Percentiles rank a stretch among this genome's conserved stretches.
Evolutionary conservation across 2,329 filamentous ascomycete species (phyloP).

Genomic region (Penicillium vulpinum): DNA sequence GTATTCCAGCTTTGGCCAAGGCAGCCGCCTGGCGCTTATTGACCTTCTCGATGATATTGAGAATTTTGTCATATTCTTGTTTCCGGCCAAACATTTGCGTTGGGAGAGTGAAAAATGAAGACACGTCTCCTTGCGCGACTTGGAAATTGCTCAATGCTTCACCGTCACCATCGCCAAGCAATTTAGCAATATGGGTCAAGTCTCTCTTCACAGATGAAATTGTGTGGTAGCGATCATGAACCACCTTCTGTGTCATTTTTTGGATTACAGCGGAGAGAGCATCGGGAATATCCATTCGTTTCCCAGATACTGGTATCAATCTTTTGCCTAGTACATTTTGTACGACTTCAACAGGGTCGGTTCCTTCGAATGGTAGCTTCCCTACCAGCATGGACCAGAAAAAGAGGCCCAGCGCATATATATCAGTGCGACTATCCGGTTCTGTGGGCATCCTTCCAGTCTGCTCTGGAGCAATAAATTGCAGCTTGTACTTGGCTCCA

Average conservation of each 20-base stretch:
- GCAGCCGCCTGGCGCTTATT: conserved; percentile 61
- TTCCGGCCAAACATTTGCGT: conserved; percentile 77
- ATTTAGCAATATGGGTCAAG: conserved; percentile 69
- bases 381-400: conserved; percentile 86
- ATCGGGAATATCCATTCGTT: conserved; percentile 81
- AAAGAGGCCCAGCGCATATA: conserved; percentile 85
- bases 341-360: conserved; percentile 82
- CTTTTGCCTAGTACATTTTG: conserved; percentile 81
- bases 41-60: conserved; percentile 74
- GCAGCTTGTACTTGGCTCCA: conserved; percentile 83
- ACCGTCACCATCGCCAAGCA: conserved; percentile 73
- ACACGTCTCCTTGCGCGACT: conserved; percentile 81
- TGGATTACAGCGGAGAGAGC: conserved; percentile 79
- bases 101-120: conserved; percentile 87
- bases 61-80: conserved; percentile 67
- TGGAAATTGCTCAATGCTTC: conserved; percentile 70
- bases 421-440: conserved; percentile 87
- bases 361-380: conserved; percentile 74
- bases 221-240: conserved; percentile 85
- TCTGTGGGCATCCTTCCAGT: conserved; percentile 90
- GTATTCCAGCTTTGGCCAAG: conserved; percentile 33
- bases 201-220: conserved; percentile 84
- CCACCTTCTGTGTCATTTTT: conserved; percentile 87
- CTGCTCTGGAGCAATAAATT: conserved; percentile 92
- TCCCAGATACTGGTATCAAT: conserved; percentile 72